phyloP scores from a whole-genome alignment of 345 rosid genomes.

The Pistacia vera region DNA sequence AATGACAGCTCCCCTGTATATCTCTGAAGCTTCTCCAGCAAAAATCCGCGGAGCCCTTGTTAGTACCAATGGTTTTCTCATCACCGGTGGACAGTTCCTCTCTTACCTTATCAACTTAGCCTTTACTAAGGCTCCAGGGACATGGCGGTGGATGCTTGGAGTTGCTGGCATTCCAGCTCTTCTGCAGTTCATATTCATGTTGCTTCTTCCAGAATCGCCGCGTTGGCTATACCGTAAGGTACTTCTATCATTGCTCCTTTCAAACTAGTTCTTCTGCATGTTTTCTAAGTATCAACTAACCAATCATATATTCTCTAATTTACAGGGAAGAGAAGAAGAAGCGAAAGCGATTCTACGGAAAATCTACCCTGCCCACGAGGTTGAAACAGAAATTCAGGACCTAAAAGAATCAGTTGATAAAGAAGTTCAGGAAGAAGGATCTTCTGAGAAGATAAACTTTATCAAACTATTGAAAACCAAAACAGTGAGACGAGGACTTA shows the following conservation, averaged over 20 bases:
- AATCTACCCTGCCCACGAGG: conserved; percentile 59
- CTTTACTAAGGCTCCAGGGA: conserved; percentile 64
- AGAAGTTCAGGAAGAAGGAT: conserved; percentile 59
- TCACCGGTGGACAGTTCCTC: conserved; percentile 88
- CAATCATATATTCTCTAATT: background rate
- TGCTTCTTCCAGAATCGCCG: conserved; percentile 84
- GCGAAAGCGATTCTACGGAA: conserved; percentile 60
- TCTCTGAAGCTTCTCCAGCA: conserved; percentile 89
- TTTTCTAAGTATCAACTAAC: background rate
- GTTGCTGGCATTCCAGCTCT: conserved; percentile 83
- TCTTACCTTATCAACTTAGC: conserved; percentile 89
- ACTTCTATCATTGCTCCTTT: background rate
- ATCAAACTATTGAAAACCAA: conserved; percentile 52
- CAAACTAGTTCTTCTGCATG: background rate
- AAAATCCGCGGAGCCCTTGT: conserved; percentile 90
- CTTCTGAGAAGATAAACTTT: conserved; percentile 56
- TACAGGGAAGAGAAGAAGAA: conserved; percentile 79
- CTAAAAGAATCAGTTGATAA: conserved; percentile 67
- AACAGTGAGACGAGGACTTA: conserved; percentile 76
- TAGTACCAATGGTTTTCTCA: conserved; percentile 78
- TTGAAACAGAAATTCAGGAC: conserved; percentile 61
- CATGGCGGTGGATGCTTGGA: conserved; percentile 99
- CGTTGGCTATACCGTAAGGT: conserved; percentile 93
- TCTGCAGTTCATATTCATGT: conserved; percentile 72
- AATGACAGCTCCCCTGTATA: conserved; percentile 88